Conservation (phyloP, 768 basidiomycete genomes). For the Amanita molliuscula region DNA sequence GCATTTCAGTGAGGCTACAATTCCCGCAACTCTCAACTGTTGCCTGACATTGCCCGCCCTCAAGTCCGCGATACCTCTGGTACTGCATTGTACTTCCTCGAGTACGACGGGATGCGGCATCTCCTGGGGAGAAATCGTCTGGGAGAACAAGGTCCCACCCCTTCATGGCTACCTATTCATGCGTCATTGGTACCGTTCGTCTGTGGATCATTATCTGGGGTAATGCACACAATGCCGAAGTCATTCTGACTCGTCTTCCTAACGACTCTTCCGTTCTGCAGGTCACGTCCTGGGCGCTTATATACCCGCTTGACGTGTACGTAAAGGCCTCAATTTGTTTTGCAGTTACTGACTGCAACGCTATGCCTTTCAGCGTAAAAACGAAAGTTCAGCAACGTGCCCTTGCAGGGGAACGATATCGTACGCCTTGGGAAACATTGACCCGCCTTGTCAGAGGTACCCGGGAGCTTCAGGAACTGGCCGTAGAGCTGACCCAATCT, state of each 20-base stretch:
- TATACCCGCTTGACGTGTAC: constrained; percentile 92
- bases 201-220: constrained; percentile 85
- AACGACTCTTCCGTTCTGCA: constrained; percentile 20
- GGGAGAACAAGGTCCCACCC: constrained; percentile 74
- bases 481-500: not conserved
- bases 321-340: constrained; percentile 14
- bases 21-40: not conserved
- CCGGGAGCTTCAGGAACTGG: constrained; percentile 4
- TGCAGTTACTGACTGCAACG: not conserved
- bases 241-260: constrained; percentile 21
- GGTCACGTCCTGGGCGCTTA: constrained; percentile 78
- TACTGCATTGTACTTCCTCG: constrained; percentile 87
- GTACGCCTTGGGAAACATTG: constrained; percentile 65
- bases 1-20: constrained; percentile 57
- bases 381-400: constrained; percentile 95
- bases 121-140: constrained; percentile 66
- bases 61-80: constrained; percentile 83
- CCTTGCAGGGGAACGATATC: constrained; percentile 65
- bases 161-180: constrained; percentile 81
- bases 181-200: constrained; percentile 77
- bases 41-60: not conserved
- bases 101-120: constrained; percentile 89
- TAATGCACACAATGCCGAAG: constrained; percentile 19
- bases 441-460: constrained; percentile 72
- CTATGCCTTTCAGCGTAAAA: constrained; percentile 49